Conservation (phyloP, 2,329 filamentous ascomycete species). For the Capronia americana region DNA sequence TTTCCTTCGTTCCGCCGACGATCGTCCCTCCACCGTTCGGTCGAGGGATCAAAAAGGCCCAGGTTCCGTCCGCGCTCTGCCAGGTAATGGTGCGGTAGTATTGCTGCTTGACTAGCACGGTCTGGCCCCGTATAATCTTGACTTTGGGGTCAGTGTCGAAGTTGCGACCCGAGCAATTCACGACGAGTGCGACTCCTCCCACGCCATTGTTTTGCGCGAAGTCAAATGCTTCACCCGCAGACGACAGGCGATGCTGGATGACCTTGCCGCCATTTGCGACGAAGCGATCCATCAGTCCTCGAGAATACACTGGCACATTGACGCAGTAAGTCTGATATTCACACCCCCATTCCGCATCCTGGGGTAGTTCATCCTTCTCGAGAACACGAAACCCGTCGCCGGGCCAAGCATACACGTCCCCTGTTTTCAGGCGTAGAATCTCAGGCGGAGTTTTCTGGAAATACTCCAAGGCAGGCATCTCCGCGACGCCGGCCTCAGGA, state of each 20-base stretch:
- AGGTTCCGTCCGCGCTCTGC: constrained; percentile 67
- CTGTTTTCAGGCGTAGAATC: constrained; percentile 39
- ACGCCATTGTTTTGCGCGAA: constrained; percentile 36
- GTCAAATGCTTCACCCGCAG: constrained; percentile 48
- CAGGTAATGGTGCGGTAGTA: constrained; percentile 60
- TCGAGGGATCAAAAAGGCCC: constrained; percentile 68
- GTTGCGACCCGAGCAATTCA: constrained; percentile 55
- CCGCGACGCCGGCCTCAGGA: constrained; percentile 48
- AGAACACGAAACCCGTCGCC: constrained; percentile 49
- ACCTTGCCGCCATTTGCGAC: constrained; percentile 48
- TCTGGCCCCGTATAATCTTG: constrained; percentile 56
- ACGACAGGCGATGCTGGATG: constrained; percentile 37
- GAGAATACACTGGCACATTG: constrained; percentile 54
- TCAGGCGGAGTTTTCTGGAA: constrained; percentile 47
- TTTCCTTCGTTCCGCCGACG: constrained; percentile 70
- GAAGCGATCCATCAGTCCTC: constrained; percentile 50
- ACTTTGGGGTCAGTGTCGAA: constrained; percentile 49
- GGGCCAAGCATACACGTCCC: constrained; percentile 40
- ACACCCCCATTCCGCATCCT: constrained; percentile 50
- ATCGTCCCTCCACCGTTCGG: constrained; percentile 68
- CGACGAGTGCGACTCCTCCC: constrained; percentile 45
- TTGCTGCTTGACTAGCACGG: constrained; percentile 55
- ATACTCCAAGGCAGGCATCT: constrained; percentile 51
- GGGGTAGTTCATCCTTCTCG: constrained; percentile 39
- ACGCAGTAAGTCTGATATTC: constrained; percentile 51